phyloP scores from a whole-genome alignment of 192 early-diverging fungal species.

The Pilobolus umbonatus region DNA sequence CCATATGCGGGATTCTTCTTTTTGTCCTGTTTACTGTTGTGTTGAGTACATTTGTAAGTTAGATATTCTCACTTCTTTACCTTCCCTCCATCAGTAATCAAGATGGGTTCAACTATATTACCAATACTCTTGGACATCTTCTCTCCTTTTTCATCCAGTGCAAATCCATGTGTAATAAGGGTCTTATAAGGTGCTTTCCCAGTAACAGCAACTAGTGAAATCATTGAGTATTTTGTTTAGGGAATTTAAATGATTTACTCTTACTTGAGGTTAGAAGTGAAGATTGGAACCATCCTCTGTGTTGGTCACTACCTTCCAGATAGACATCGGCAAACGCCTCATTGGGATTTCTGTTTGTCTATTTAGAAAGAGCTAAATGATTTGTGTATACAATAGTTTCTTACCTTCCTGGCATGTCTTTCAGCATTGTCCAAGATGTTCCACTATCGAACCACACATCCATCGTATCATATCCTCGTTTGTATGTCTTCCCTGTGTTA shows the following conservation, averaged over 20 bases:
- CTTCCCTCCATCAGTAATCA: constrained; percentile 66
- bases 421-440: constrained; percentile 67
- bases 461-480: constrained; percentile 73
- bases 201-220: constrained; percentile 50
- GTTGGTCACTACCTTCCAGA: constrained; percentile 75
- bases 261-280: constrained; percentile 66
- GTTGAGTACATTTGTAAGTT: neutral
- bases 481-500: constrained; percentile 49
- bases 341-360: constrained; percentile 12
- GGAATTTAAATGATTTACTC: neutral
- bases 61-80: constrained; percentile 8
- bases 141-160: constrained; percentile 69
- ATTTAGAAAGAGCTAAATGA: neutral
- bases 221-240: neutral
- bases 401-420: constrained; percentile 34
- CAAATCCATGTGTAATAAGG: constrained; percentile 79
- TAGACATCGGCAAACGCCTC: constrained; percentile 62
- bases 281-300: constrained; percentile 85
- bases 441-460: constrained; percentile 88
- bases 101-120: constrained; percentile 63
- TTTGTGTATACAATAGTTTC: neutral
- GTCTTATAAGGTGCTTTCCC: constrained; percentile 64
- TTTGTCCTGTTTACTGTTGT: too few relatives aligned
- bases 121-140: constrained; percentile 86
- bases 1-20: constrained; percentile 69